These are phyloP conservation scores for Didymella glomerata DNA, from an alignment of 2,329 filamentous ascomycete genomes.

Conservation along the genomic window DNA sequence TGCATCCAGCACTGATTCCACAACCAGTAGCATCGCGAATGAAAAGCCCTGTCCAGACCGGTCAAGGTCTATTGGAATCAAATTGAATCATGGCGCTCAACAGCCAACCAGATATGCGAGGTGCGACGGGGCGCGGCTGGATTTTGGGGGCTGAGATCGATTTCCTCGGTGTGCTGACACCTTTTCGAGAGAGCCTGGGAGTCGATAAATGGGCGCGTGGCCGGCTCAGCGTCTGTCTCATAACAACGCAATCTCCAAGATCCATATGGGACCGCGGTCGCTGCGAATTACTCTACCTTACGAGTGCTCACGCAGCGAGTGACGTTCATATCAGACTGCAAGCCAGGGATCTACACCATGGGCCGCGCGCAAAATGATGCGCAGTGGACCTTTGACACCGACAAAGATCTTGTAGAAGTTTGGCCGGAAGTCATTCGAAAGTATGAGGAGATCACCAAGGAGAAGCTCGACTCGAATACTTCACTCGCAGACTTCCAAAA, in stretches of 20 bases:
- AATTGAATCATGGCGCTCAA: background rate
- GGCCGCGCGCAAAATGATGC: background rate
- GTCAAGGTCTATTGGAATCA: background rate
- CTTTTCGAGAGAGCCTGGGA: no score
- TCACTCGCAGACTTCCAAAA: constrained; percentile 17
- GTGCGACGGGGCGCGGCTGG: background rate
- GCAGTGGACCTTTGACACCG: background rate
- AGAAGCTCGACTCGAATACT: constrained; percentile 13
- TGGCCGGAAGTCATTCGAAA: constrained; percentile 22
- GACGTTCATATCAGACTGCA: no score
- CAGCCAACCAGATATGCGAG: background rate
- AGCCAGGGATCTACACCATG: background rate
- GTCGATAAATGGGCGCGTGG: no score
- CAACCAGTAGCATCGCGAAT: background rate
- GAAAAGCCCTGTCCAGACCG: background rate
- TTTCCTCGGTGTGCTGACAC: no score
- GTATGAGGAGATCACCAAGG: constrained; percentile 25
- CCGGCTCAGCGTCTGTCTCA: no score
- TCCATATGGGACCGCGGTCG: no score
- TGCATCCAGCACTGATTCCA: background rate
- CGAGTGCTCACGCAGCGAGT: no score
- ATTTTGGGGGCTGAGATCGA: background rate
- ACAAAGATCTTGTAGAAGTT: constrained; percentile 25
- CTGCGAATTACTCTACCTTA: no score
- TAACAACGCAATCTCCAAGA: no score